Evolutionary conservation across 768 basidiomycete genomes (phyloP), one percentile per base, ranked within the genome.

Genomic region (Fomitopsis pulvina): DNA sequence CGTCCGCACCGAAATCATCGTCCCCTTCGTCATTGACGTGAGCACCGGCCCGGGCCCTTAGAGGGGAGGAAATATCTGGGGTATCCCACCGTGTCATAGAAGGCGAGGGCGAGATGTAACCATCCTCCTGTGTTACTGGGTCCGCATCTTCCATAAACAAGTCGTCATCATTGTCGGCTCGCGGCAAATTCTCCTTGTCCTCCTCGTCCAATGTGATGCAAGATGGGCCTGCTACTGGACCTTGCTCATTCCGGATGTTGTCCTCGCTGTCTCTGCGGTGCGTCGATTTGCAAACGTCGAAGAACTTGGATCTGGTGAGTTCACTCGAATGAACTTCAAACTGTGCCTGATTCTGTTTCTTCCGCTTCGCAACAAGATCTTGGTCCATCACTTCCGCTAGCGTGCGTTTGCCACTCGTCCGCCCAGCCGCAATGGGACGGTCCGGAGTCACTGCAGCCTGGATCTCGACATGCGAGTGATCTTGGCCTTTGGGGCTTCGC

Each of bases 371-470:
- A 26, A 66, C 71, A 9, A 80, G 54, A 52, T 87, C 87, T 16
- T 76, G 72, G 45, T 87, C 85, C 75, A 86, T 77, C 42, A 83
- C 77, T 48, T 83, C 84, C 21, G 75, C 73, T 28, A 92, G 70
- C 1, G 84, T 85, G 48, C 88, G 74, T 64, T 90, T 90, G 14
- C 88, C 88, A 57, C 85, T 90, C 6, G 76, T 73, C 51, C 76
- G 79, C 18, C 86, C 85, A 8, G 64, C 64, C 32, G 60, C 50
- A 25, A 58, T 53, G 8, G 52, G 28, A 37, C 18, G 40, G 30
- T 28, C 24, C 27, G 48, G 8, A 45, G n/a, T n/a, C 29, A 40
- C 20, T 25, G 52, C 34, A 18, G 18, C n/a, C n/a, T n/a, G n/a
- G n/a, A 20, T 9, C 27, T 43, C 28, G 45, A 11, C 30, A 5